Conservation (phyloP, 768 basidiomycete genomes). For the Kwoniella dejecticola region DNA sequence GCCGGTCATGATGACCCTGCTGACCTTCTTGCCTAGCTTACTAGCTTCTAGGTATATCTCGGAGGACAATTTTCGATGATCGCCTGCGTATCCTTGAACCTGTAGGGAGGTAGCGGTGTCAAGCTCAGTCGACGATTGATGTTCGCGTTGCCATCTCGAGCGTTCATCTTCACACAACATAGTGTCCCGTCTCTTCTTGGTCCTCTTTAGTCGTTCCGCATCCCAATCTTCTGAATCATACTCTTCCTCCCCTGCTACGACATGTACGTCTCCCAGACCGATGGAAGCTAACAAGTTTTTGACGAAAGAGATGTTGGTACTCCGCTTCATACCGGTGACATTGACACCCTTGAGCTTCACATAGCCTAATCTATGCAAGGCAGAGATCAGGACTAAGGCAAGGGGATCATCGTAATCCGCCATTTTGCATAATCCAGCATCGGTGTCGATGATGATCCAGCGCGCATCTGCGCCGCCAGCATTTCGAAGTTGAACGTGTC, state of each 20-base stretch:
- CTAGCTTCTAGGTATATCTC: background rate
- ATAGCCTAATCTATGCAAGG: background rate
- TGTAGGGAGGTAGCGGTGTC: background rate
- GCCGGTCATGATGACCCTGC: background rate
- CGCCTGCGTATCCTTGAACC: background rate
- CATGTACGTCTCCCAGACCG: background rate
- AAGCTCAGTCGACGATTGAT: background rate
- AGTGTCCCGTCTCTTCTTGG: background rate
- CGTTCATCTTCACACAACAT: background rate
- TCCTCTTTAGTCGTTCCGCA: background rate
- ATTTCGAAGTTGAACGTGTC: background rate
- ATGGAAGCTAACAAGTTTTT: background rate
- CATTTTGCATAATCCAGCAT: background rate
- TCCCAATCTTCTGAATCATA: constrained; percentile 1
- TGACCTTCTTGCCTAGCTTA: background rate
- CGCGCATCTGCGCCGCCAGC: background rate
- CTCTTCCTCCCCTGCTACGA: background rate
- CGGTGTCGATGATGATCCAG: background rate
- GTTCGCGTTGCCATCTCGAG: background rate
- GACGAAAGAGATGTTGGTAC: background rate
- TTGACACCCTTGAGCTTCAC: background rate
- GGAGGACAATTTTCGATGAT: background rate
- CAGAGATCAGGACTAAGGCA: background rate
- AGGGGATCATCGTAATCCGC: background rate
- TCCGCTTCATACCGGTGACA: background rate